Evolutionary conservation across 306 rosid species (phyloP).

Genomic region (Castanospermum australe): DNA sequence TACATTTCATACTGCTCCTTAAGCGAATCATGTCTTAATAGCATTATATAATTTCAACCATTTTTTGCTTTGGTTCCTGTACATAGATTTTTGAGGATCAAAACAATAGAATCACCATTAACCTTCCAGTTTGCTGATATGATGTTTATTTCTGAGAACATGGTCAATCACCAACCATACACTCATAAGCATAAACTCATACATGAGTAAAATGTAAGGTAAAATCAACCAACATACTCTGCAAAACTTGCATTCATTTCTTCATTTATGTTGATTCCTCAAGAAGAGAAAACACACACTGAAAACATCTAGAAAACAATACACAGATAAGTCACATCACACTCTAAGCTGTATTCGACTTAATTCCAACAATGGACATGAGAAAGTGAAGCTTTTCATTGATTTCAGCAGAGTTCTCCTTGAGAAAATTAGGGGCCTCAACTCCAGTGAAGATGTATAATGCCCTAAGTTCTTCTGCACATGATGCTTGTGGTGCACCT

Average conservation of each 20-base stretch:
- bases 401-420: conserved; percentile 36
- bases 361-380: conserved; percentile 78
- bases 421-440: conserved; percentile 51
- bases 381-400: conserved; percentile 57
- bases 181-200: background rate
- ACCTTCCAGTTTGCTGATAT: too few species aligned
- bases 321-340: background rate
- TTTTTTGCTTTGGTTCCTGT: too few species aligned
- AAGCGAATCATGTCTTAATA: too few species aligned
- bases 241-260: background rate
- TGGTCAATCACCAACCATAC: background rate
- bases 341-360: conserved; percentile 27
- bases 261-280: background rate
- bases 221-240: background rate
- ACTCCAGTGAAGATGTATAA: conserved; percentile 76
- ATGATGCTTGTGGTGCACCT: conserved; percentile 38
- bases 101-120: too few species aligned
- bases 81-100: too few species aligned
- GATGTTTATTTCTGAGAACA: too few species aligned
- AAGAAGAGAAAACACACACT: background rate
- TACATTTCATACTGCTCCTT: too few species aligned
- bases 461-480: conserved; percentile 64
- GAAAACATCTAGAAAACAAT: background rate
- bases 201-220: background rate
- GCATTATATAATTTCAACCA: too few species aligned